Conservation (phyloP, 345 rosid genomes). For the Stellera chamaejasme region DNA sequence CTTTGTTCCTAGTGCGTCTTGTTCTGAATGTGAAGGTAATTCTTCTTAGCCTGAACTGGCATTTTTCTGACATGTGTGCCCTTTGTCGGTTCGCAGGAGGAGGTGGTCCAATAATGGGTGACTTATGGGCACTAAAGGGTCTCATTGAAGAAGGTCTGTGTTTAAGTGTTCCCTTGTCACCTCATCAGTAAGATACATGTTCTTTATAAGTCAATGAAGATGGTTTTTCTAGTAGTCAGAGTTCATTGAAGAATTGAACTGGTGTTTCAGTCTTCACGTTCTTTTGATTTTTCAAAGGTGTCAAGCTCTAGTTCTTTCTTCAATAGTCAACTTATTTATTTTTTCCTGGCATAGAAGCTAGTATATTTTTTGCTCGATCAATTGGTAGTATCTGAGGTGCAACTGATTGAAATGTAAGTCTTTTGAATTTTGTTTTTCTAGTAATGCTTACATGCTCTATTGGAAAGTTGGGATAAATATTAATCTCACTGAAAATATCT, state of each 20-base stretch:
- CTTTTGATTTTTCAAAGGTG: too few relatives aligned
- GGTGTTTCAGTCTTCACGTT: background rate
- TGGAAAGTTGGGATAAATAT: too few relatives aligned
- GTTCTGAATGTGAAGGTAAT: background rate
- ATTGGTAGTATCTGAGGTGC: background rate
- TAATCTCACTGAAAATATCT: too few relatives aligned
- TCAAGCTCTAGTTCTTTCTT: too few relatives aligned
- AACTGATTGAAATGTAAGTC: too few relatives aligned
- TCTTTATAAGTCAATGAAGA: background rate
- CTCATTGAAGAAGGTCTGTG: constrained; percentile 79
- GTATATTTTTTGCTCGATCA: background rate
- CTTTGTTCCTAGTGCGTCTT: background rate
- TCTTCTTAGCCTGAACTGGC: background rate
- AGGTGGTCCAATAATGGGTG: constrained; percentile 98
- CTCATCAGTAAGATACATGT: background rate
- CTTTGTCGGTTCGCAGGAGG: constrained; percentile 60
- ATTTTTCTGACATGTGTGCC: constrained; percentile 8
- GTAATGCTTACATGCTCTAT: too few relatives aligned
- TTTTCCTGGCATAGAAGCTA: background rate
- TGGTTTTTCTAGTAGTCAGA: background rate
- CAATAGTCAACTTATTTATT: too few relatives aligned
- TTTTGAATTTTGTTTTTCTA: too few relatives aligned
- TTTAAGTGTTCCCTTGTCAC: constrained; percentile 12
- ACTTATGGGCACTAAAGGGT: constrained; percentile 99
- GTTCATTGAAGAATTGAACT: too few relatives aligned